phyloP scores from a whole-genome alignment of 148 eudicot species.

The Beta vulgaris region DNA sequence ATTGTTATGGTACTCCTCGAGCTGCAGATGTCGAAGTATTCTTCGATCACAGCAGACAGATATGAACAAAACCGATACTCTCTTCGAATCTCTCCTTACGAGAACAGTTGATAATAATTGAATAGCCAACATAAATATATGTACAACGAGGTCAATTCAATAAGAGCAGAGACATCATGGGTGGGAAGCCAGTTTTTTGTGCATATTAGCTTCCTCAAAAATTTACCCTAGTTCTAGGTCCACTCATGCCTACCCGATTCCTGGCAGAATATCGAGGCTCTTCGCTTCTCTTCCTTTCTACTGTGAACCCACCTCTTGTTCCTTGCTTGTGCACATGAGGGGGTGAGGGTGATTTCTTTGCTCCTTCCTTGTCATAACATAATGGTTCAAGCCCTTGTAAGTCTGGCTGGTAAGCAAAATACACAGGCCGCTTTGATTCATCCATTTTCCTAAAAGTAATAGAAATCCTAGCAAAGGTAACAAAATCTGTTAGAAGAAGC shows the following conservation, averaged over 20 bases:
- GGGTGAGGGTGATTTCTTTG: constrained; percentile 15
- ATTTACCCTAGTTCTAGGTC: constrained; percentile 19
- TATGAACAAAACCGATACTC: not conserved
- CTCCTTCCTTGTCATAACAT: constrained; percentile 24
- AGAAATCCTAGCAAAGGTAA: constrained; percentile 33
- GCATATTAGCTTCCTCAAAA: constrained; percentile 22
- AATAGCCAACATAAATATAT: not conserved
- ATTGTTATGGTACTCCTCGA: not conserved
- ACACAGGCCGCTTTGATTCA: constrained; percentile 38
- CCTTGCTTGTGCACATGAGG: constrained; percentile 14
- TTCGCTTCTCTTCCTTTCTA: constrained; percentile 34
- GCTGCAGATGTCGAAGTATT: not conserved
- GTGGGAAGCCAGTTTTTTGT: not conserved
- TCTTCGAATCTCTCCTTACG: not conserved
- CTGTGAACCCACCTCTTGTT: constrained; percentile 28
- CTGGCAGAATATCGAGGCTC: constrained; percentile 37
- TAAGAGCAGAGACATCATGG: not conserved
- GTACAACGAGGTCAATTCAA: not conserved
- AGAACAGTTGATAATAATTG: not conserved
- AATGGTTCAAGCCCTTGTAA: constrained; percentile 39
- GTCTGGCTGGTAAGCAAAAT: constrained; percentile 37
- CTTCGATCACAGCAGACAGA: not conserved
- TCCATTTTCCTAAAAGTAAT: constrained; percentile 53
- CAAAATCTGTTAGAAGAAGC: not conserved
- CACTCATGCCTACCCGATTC: constrained; percentile 27